phyloP scores from a whole-genome alignment of 129 eudicot species.

The Artemisia argyi region DNA sequence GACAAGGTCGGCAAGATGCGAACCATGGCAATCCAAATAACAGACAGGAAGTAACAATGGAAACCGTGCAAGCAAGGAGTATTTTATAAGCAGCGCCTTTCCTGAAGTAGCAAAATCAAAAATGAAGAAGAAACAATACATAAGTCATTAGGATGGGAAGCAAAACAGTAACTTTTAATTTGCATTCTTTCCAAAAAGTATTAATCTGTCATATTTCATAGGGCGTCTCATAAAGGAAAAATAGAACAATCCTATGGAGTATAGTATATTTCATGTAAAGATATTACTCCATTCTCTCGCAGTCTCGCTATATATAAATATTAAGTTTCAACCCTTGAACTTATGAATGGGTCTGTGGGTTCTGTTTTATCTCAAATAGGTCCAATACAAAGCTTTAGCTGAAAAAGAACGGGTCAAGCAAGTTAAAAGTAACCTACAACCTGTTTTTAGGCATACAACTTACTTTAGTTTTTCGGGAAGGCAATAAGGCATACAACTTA shows the following conservation, averaged over 20 bases:
- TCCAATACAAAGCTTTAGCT: not conserved
- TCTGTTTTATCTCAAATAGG: not conserved
- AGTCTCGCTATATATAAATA: not conserved
- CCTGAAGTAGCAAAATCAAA: slow-evolving; percentile 41
- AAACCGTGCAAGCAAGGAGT: slow-evolving; percentile 68
- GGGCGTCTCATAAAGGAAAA: not conserved
- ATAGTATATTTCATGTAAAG: not conserved
- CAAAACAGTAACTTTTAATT: not conserved
- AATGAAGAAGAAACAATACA: slow-evolving; percentile 16
- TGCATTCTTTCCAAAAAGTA: not conserved
- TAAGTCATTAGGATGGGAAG: not conserved
- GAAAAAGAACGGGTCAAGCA: not conserved
- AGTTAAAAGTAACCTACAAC: not conserved
- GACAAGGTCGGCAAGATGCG: slow-evolving; percentile 81
- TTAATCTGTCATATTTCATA: not conserved
- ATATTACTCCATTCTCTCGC: not conserved
- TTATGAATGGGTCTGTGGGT: not conserved
- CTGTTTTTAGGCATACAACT: not conserved
- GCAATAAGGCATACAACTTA: no score
- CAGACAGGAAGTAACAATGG: slow-evolving; percentile 78
- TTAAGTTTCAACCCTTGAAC: no score
- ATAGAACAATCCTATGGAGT: not conserved
- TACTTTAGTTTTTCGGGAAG: not conserved
- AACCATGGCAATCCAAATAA: slow-evolving; percentile 87
- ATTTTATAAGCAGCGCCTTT: slow-evolving; percentile 62